Percentiles rank a stretch among this genome's conserved stretches.
Conservation (phyloP, 768 basidiomycete genomes). For the Collybia nuda region DNA sequence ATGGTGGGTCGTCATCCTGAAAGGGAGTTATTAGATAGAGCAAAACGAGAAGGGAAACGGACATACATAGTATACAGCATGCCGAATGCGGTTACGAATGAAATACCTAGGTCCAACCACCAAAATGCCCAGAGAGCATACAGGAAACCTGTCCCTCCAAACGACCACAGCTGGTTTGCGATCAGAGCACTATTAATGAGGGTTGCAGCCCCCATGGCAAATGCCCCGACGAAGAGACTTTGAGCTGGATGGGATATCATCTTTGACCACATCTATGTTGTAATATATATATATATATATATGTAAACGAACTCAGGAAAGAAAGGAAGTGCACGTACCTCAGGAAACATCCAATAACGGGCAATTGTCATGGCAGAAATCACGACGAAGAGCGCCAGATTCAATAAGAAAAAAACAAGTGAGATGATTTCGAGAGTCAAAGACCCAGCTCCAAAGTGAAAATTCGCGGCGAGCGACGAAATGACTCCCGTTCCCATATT, state of each 20-base stretch:
- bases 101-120: slow-evolving; percentile 65
- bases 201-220: slow-evolving; percentile 63
- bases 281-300: background rate
- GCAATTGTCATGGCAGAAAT: slow-evolving; percentile 44
- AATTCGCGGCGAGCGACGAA: slow-evolving; percentile 42
- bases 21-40: background rate
- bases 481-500: slow-evolving; percentile 58
- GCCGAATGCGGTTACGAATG: slow-evolving; percentile 31
- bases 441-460: slow-evolving; percentile 45
- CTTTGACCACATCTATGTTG: slow-evolving; percentile 28
- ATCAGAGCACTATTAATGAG: slow-evolving; percentile 51
- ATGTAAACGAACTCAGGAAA: background rate
- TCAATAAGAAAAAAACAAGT: slow-evolving; percentile 57
- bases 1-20: slow-evolving; percentile 53
- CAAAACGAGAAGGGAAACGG: background rate
- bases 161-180: slow-evolving; percentile 42
- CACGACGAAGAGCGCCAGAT: slow-evolving; percentile 51
- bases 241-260: slow-evolving; percentile 48
- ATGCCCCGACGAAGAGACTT: slow-evolving; percentile 43
- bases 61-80: slow-evolving; percentile 21
- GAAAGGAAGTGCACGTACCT: slow-evolving; percentile 25
- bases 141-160: slow-evolving; percentile 54
- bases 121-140: slow-evolving; percentile 63
- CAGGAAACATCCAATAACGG: slow-evolving; percentile 55
- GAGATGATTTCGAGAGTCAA: slow-evolving; percentile 34